These are phyloP conservation scores for Colletotrichum sp. DNA, from an alignment of 2,329 filamentous ascomycete genomes.

Conservation along the genomic window DNA sequence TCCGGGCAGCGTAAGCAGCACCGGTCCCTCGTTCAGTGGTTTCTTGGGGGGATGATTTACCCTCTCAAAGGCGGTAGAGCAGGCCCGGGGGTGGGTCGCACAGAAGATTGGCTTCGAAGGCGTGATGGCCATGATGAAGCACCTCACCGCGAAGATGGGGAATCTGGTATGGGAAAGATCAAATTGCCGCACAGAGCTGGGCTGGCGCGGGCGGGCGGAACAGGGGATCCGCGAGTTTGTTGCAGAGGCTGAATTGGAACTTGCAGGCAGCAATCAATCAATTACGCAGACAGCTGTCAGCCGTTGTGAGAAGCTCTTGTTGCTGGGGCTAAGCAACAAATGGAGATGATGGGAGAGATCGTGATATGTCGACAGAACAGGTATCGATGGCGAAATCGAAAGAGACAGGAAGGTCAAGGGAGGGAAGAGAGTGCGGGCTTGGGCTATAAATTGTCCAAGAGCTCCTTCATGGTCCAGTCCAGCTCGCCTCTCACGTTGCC, in stretches of 20 bases:
- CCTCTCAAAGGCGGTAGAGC: conserved; percentile 96
- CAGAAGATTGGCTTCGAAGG: conserved; percentile 79
- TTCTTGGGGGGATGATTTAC: conserved; percentile 52
- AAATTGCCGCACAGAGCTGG: not conserved
- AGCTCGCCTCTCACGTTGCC: not conserved
- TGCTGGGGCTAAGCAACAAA: conserved; percentile 7
- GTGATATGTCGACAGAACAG: conserved; percentile 18
- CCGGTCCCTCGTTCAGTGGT: not conserved
- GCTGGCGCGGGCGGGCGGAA: not conserved
- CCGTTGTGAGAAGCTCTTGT: conserved; percentile 21
- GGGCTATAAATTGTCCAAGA: conserved; percentile 18
- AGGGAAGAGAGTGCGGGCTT: not conserved
- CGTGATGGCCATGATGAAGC: conserved; percentile 54
- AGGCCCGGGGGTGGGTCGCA: conserved; percentile 91
- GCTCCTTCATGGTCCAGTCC: conserved; percentile 1
- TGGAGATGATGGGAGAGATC: not conserved
- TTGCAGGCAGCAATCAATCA: not conserved
- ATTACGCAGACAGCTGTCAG: not conserved
- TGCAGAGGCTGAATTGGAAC: not conserved
- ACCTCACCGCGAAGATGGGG: conserved; percentile 14
- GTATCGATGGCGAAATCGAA: conserved; percentile 18
- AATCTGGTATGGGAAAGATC: not conserved
- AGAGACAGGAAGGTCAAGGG: not conserved
- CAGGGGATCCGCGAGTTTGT: conserved; percentile 7
- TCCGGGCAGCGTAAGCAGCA: not conserved